Conservation (phyloP, 2,329 filamentous ascomycete genomes). For the Pseudogymnoascus sp. region DNA sequence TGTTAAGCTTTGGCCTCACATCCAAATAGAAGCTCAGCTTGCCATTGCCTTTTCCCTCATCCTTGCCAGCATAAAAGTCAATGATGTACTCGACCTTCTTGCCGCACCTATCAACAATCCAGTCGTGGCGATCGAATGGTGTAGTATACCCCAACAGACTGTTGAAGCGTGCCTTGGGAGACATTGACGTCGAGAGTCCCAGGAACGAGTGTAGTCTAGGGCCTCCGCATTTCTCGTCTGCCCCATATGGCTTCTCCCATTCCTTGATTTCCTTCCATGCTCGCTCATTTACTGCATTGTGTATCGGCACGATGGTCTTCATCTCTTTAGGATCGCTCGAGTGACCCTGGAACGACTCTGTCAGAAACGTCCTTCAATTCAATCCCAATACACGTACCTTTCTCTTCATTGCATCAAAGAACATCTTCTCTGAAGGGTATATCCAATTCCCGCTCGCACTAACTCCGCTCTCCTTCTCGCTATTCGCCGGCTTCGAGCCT, state of each 20-base stretch:
- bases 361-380: neutral
- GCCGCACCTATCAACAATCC: constrained; percentile 89
- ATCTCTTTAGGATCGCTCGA: constrained; percentile 65
- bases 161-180: constrained; percentile 75
- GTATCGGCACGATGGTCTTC: constrained; percentile 87
- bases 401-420: constrained; percentile 92
- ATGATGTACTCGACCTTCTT: constrained; percentile 87
- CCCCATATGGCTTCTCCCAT: constrained; percentile 69
- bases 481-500: constrained; percentile 52
- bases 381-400: constrained; percentile 39
- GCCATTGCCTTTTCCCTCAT: constrained; percentile 31
- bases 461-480: constrained; percentile 68
- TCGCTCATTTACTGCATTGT: constrained; percentile 96
- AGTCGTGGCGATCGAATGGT: constrained; percentile 95
- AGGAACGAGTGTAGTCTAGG: constrained; percentile 78
- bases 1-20: constrained; percentile 60
- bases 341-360: constrained; percentile 41
- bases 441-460: constrained; percentile 79
- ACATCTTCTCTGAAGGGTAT: constrained; percentile 94
- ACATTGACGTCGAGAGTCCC: constrained; percentile 61
- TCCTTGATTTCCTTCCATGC: constrained; percentile 86
- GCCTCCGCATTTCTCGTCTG: constrained; percentile 58
- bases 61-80: constrained; percentile 82
- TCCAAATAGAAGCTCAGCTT: constrained; percentile 57
- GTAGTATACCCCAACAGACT: constrained; percentile 77